phyloP scores from a whole-genome alignment of 2,329 filamentous ascomycete genomes.

The Bretziella fagacearum region DNA sequence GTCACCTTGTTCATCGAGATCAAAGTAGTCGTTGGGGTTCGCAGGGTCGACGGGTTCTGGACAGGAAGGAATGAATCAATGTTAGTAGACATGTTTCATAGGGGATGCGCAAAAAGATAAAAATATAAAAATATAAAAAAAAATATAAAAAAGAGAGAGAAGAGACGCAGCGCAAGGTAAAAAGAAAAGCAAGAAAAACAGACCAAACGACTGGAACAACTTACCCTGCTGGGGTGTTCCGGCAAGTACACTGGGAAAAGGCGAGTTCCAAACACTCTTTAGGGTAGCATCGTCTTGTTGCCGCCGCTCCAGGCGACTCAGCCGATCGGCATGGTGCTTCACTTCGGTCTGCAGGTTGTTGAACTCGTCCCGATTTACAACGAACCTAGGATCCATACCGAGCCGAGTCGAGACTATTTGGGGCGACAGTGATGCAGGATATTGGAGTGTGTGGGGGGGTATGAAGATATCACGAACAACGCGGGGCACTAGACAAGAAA shows the following conservation, averaged over 20 bases:
- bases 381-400: conserved; percentile 48
- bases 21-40: conserved; percentile 62
- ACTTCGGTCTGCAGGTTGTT: conserved; percentile 55
- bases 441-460: too few relatives aligned
- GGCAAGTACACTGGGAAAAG: conserved; percentile 71
- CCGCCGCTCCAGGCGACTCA: conserved; percentile 46
- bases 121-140: conserved; percentile 7
- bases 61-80: too few relatives aligned
- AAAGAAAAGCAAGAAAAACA: conserved; percentile 1
- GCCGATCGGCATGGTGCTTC: conserved; percentile 47
- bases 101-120: too few relatives aligned
- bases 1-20: conserved; percentile 73
- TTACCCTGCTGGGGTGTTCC: conserved; percentile 77
- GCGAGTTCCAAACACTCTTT: conserved; percentile 86
- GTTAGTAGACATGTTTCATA: too few relatives aligned
- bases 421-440: background rate
- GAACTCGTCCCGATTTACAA: conserved; percentile 44
- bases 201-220: conserved; percentile 18
- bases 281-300: conserved; percentile 50
- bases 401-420: background rate
- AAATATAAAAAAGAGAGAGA: background rate
- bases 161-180: background rate
- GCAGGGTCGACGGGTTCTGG: conserved; percentile 8
- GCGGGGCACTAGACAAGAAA: too few relatives aligned
- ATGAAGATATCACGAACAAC: too few relatives aligned